Evolutionary conservation across 345 rosid genomes (phyloP), one percentile per base, ranked within the genome.

Genomic region (Aquilaria yunnanensis): DNA sequence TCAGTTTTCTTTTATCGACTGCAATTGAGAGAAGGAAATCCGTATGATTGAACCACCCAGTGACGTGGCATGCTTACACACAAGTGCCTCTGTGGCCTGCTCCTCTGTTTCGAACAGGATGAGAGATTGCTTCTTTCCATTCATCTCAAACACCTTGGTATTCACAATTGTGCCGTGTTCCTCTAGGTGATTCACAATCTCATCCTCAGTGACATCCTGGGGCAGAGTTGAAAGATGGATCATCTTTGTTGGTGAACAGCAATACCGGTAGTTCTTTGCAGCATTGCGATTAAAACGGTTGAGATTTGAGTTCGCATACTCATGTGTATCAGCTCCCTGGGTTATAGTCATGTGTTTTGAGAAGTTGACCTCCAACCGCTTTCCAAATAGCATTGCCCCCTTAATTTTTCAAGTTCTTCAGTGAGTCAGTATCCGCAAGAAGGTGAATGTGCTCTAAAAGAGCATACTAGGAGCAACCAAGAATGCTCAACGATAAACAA

Each of bases 211-310:
- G 57, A 85, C 77, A 8, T 87, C 97, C 74, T 82, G 97, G 7
- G 99, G 96, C 33, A 94, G 85, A 60, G 95, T 80, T 14, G 99
- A 94, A 47, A 94, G 70, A 80, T 94, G 99, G 56, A 94, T 78
- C 86, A 90, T 94, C 82, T 87, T 94, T 45, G 97, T 94, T 3
- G 99, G 99, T 5, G 97, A 90, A 77, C 99, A 94, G 78, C 99
- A 94, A 71, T 94, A 90, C 46, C 96, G 90, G 67, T 90, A 94
- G 68, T 94, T 90, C 84, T 94, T 94, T 4, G 93, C 96, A 32
- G 99, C 97, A 56, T 90, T 87, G 47, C 97, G 99, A 76, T 88
- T 86, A 81, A 94, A 90, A 61, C 97, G 97, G 71, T 93, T 93
- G 63, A 93, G 92, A 75, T 83, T 90, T 0, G 98, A 93, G 76